A percentile compares a stretch with the other conserved stretches of the same genome.
Conservation (phyloP, 2,329 filamentous ascomycete species). For the Fusarium nurragi region DNA sequence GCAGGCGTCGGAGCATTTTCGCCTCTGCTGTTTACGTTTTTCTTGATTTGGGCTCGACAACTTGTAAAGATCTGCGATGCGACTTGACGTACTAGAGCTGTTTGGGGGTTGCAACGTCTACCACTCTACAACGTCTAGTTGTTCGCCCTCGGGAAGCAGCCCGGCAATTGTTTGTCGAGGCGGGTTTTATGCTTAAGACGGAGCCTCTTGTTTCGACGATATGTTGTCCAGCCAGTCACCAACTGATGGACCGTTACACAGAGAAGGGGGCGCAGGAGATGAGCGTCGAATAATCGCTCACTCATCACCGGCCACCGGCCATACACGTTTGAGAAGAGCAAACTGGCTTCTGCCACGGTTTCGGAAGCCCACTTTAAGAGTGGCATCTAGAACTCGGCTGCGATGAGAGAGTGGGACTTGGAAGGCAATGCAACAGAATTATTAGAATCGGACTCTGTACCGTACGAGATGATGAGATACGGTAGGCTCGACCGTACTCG, state of each 20-base stretch:
- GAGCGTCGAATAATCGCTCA: conserved; percentile 34
- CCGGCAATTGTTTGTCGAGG: conserved; percentile 16
- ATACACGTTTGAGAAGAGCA: conserved; percentile 16
- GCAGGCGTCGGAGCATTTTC: conserved; percentile 12
- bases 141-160: conserved; percentile 7
- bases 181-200: conserved; percentile 8
- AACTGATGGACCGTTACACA: conserved; percentile 4
- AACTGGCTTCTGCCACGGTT: conserved; percentile 9
- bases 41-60: conserved; percentile 4
- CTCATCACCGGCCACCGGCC: conserved; percentile 18
- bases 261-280: background rate
- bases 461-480: conserved; percentile 4
- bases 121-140: background rate
- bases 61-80: conserved; percentile 30
- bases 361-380: conserved; percentile 24
- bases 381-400: conserved; percentile 37
- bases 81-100: conserved; percentile 33
- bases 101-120: conserved; percentile 15
- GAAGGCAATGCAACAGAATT: conserved; percentile 9
- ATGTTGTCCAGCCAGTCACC: conserved; percentile 11
- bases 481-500: conserved; percentile 8
- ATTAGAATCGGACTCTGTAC: background rate
- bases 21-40: conserved; percentile 1
- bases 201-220: conserved; percentile 1
- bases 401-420: conserved; percentile 28